Conservation (phyloP, 2,329 filamentous ascomycete genomes). For the Microcera coccophila region DNA sequence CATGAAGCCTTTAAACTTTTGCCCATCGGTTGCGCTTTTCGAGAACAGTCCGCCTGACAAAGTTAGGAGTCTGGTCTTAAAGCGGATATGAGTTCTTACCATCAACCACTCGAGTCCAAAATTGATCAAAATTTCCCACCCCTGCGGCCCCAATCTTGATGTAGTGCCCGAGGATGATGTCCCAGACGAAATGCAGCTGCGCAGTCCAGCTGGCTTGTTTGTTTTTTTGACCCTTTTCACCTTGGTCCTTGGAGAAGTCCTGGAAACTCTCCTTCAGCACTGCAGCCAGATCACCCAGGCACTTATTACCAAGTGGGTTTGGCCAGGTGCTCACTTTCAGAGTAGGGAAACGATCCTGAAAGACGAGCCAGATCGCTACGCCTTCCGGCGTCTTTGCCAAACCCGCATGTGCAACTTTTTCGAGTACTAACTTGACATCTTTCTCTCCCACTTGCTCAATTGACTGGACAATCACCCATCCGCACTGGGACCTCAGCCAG, state of each 20-base stretch:
- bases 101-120: constrained; percentile 85
- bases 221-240: constrained; percentile 40
- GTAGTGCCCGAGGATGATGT: constrained; percentile 63
- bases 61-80: constrained; percentile 2
- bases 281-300: constrained; percentile 65
- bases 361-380: constrained; percentile 79
- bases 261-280: constrained; percentile 73
- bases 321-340: constrained; percentile 69
- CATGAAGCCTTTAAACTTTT: constrained; percentile 89
- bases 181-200: constrained; percentile 85
- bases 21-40: constrained; percentile 73
- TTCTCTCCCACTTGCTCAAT: constrained; percentile 58
- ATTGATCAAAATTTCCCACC: constrained; percentile 60
- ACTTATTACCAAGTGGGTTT: constrained; percentile 68
- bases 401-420: constrained; percentile 59
- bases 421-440: constrained; percentile 59
- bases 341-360: constrained; percentile 59
- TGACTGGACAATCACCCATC: constrained; percentile 73
- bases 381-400: constrained; percentile 81
- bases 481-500: constrained; percentile 86
- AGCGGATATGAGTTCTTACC: constrained; percentile 50
- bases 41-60: constrained; percentile 74
- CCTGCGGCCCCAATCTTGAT: constrained; percentile 35
- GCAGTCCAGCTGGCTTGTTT: constrained; percentile 74
- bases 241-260: constrained; percentile 46